A percentile compares a stretch with the other conserved stretches of the same genome.
Conservation (phyloP, 441 rosid genomes). For the Brassica hybrid region DNA sequence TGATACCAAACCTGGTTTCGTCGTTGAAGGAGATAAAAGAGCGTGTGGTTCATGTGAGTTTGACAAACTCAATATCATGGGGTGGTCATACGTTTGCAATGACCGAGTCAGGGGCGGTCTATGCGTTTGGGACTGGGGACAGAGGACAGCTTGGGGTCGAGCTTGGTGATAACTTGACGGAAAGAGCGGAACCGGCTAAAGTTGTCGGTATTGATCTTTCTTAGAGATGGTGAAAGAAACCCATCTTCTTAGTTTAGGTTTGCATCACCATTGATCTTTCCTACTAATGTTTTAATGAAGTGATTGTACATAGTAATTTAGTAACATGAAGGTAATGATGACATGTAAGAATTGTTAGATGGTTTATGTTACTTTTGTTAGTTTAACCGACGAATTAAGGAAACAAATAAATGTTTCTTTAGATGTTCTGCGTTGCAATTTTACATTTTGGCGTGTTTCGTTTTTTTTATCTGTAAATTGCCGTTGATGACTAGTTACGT, state of each 20-base stretch:
- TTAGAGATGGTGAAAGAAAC: constrained; percentile 28
- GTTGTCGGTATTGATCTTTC: constrained; percentile 68
- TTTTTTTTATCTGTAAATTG: background rate
- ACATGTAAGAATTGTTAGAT: constrained; percentile 27
- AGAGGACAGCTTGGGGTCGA: constrained; percentile 88
- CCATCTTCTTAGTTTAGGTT: constrained; percentile 19
- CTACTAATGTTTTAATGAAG: constrained; percentile 21
- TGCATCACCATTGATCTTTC: constrained; percentile 15
- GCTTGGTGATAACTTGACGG: constrained; percentile 60
- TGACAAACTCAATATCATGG: constrained; percentile 73
- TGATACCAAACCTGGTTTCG: constrained; percentile 69
- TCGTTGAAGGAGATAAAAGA: constrained; percentile 63
- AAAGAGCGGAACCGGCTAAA: constrained; percentile 69
- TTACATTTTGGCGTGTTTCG: background rate
- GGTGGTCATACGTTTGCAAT: constrained; percentile 88
- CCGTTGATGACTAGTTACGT: background rate
- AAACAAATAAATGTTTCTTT: background rate
- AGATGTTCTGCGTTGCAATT: background rate
- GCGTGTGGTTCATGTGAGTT: constrained; percentile 83
- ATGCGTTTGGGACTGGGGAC: constrained; percentile 86
- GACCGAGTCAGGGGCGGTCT: constrained; percentile 78
- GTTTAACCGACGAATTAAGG: background rate
- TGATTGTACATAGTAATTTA: constrained; percentile 47
- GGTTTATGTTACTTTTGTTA: constrained; percentile 26
- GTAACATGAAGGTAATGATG: constrained; percentile 41